Percentiles rank a stretch among this genome's conserved stretches.
These are phyloP conservation scores for Agaricus bisporus DNA, from an alignment of 768 basidiomycete species.

Conservation along the genomic window DNA sequence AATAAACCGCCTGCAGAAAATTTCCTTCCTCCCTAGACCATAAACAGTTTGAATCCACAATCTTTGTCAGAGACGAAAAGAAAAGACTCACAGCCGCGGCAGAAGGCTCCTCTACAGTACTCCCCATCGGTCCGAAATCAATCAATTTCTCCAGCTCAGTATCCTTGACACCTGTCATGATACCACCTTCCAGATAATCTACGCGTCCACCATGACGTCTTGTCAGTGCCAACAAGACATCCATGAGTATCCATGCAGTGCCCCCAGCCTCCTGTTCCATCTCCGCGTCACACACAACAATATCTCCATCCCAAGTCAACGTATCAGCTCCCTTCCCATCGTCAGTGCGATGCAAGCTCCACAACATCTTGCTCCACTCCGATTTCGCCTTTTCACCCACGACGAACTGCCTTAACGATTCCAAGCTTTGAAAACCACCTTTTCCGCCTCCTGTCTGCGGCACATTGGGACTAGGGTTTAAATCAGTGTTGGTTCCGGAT, in stretches of 20 bases:
- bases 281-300: constrained; percentile 73
- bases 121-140: constrained; percentile 24
- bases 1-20: constrained; percentile 39
- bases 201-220: constrained; percentile 36
- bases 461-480: not conserved
- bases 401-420: constrained; percentile 73
- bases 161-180: constrained; percentile 55
- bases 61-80: not conserved
- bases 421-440: constrained; percentile 58
- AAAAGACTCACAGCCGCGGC: not conserved
- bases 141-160: constrained; percentile 49
- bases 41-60: not conserved
- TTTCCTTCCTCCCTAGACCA: constrained; percentile 7
- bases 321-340: constrained; percentile 24
- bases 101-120: constrained; percentile 21
- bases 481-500: not conserved
- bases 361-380: constrained; percentile 38
- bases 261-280: constrained; percentile 53
- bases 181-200: constrained; percentile 70
- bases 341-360: constrained; percentile 8
- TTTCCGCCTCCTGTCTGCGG: constrained; percentile 20
- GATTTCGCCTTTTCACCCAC: constrained; percentile 71
- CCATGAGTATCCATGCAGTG: constrained; percentile 68
- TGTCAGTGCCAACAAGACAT: constrained; percentile 55
- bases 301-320: constrained; percentile 62